phyloP scores from a whole-genome alignment of 2,329 filamentous ascomycete genomes.

The Dactylellina sp. region DNA sequence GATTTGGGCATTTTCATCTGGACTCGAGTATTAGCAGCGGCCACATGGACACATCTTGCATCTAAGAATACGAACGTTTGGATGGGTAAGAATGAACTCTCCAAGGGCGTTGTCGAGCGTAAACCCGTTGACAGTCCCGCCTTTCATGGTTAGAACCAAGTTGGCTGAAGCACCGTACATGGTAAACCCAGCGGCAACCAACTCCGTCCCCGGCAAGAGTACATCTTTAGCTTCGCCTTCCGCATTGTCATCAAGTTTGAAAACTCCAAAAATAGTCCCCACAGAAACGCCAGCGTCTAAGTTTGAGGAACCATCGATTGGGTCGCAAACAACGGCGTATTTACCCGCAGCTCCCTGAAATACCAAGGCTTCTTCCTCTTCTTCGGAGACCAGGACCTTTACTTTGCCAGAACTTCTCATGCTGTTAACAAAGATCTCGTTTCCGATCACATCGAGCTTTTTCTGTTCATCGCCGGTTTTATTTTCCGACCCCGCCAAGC shows the following conservation, averaged over 20 bases:
- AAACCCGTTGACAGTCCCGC: conserved; percentile 92
- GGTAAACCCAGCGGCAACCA: conserved; percentile 96
- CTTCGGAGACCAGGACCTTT: conserved; percentile 93
- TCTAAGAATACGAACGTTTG: conserved; percentile 67
- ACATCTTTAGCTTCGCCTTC: conserved; percentile 84
- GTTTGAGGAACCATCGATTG: conserved; percentile 97
- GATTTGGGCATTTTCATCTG: conserved; percentile 82
- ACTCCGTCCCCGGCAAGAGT: conserved; percentile 86
- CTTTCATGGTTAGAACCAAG: conserved; percentile 96
- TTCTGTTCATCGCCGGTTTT: conserved; percentile 98
- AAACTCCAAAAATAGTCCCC: conserved; percentile 95
- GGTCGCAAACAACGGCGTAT: conserved; percentile 96
- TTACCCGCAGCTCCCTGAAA: conserved; percentile 78
- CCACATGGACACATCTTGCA: background rate
- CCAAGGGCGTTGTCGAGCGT: conserved; percentile 95
- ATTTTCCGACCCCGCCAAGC: conserved; percentile 93
- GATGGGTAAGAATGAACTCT: conserved; percentile 98
- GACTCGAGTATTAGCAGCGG: conserved; percentile 18
- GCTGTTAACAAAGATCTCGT: conserved; percentile 94
- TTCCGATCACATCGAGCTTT: conserved; percentile 99
- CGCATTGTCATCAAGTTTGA: conserved; percentile 84
- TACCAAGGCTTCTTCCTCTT: conserved; percentile 91
- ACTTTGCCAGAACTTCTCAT: conserved; percentile 95
- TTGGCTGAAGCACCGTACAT: conserved; percentile 99
- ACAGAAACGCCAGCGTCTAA: conserved; percentile 97